phyloP scores from a whole-genome alignment of 129 eudicot genomes.

The Arctium minus region DNA sequence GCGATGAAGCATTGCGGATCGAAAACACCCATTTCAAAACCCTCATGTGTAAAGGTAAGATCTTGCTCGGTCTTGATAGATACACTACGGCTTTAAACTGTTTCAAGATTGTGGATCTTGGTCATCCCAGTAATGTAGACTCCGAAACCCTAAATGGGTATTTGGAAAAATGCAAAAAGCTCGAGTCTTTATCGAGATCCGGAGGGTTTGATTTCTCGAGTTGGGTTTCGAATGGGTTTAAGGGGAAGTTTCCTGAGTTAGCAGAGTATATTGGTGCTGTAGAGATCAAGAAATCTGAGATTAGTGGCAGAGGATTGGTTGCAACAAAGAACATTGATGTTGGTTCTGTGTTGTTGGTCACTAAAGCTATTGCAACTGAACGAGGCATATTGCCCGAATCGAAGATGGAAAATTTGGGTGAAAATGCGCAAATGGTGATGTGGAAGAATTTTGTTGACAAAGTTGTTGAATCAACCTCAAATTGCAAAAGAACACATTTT shows the following conservation, averaged over 20 bases:
- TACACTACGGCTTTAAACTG: conserved; percentile 63
- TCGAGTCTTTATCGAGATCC: conserved; percentile 62
- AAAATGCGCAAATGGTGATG: conserved; percentile 68
- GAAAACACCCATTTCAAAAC: conserved; percentile 77
- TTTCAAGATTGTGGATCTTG: conserved; percentile 56
- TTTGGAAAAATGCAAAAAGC: conserved; percentile 65
- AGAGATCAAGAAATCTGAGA: conserved; percentile 77
- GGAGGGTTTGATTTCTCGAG: conserved; percentile 76
- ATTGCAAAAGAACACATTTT: conserved; percentile 40
- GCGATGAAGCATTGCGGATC: conserved; percentile 71
- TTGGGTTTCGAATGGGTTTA: conserved; percentile 67
- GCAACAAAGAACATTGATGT: conserved; percentile 63
- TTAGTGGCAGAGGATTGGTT: conserved; percentile 81
- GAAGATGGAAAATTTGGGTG: conserved; percentile 35
- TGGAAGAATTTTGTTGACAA: conserved; percentile 92
- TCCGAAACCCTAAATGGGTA: conserved; percentile 55
- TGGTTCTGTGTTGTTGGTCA: conserved; percentile 71
- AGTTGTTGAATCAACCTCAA: conserved; percentile 52
- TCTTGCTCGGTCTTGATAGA: conserved; percentile 52
- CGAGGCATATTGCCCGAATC: conserved; percentile 72
- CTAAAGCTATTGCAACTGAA: conserved; percentile 77
- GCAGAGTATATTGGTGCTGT: conserved; percentile 78
- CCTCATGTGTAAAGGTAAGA: conserved; percentile 79
- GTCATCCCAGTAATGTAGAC: conserved; percentile 47
- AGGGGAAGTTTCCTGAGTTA: conserved; percentile 65